Percentiles rank a stretch among this genome's conserved stretches.
These are phyloP conservation scores for Penicillium silybi DNA, from an alignment of 495 filamentous ascomycete species.

Conservation along the genomic window DNA sequence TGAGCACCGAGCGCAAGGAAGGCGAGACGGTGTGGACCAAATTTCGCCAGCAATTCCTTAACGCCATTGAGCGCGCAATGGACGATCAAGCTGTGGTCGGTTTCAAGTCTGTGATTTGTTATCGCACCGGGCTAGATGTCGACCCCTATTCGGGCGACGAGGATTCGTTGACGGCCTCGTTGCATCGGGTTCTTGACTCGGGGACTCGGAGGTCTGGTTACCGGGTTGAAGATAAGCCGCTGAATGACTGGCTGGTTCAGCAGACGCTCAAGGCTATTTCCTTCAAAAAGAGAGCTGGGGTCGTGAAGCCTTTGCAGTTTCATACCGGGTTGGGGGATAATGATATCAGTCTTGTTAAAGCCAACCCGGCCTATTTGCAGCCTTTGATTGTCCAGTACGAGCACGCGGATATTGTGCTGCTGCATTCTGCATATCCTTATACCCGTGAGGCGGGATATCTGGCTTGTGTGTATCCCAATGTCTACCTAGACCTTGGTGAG, in stretches of 20 bases:
- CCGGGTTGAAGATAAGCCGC: constrained; percentile 56
- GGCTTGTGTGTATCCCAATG: constrained; percentile 73
- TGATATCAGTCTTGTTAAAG: constrained; percentile 64
- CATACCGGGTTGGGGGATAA: constrained; percentile 86
- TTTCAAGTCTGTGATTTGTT: constrained; percentile 86
- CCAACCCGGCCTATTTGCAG: constrained; percentile 77
- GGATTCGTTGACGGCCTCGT: constrained; percentile 25
- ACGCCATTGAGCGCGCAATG: constrained; percentile 49
- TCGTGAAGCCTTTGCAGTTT: constrained; percentile 75
- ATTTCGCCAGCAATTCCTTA: constrained; percentile 45
- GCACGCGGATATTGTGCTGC: constrained; percentile 68
- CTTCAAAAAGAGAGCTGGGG: constrained; percentile 15
- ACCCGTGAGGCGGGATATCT: constrained; percentile 80
- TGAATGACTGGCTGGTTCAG: constrained; percentile 66
- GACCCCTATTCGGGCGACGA: constrained; percentile 28
- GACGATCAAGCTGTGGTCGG: constrained; percentile 67
- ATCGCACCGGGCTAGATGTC: constrained; percentile 67
- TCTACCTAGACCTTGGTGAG: constrained; percentile 82
- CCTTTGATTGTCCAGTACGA: constrained; percentile 66
- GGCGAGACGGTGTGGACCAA: constrained; percentile 26
- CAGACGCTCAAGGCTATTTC: constrained; percentile 33
- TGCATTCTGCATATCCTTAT: constrained; percentile 84
- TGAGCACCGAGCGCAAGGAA: constrained; percentile 17
- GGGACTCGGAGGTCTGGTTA: constrained; percentile 28
- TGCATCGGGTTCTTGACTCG: constrained; percentile 27